phyloP scores from a whole-genome alignment of 2,329 filamentous ascomycete species.

The Aspergillus latus region DNA sequence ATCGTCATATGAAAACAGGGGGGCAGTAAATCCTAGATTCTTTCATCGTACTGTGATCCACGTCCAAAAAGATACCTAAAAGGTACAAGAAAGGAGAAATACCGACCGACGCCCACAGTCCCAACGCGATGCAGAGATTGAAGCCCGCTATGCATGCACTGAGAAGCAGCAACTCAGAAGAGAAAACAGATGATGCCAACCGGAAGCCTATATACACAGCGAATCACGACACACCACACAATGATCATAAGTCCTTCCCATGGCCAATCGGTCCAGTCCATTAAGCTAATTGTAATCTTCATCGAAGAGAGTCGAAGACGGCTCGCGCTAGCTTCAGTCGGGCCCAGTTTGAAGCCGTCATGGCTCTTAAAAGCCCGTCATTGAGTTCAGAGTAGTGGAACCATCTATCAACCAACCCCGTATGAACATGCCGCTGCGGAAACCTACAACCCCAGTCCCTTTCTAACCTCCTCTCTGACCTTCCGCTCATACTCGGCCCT shows the following conservation, averaged over 20 bases:
- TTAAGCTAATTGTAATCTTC: background rate
- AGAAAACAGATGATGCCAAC: background rate
- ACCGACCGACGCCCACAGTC: slow-evolving; percentile 23
- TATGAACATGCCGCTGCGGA: background rate
- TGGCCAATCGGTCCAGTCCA: background rate
- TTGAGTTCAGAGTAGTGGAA: background rate
- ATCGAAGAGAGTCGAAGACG: no score
- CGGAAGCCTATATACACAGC: background rate
- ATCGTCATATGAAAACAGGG: slow-evolving; percentile 33
- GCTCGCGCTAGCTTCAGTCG: no score
- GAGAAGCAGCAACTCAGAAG: slow-evolving; percentile 2
- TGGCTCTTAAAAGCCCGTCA: background rate
- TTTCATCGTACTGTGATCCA: slow-evolving; percentile 3
- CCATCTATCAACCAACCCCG: background rate
- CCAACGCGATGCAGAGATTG: background rate
- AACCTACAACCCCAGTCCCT: slow-evolving; percentile 69
- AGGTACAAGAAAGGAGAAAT: slow-evolving; percentile 12
- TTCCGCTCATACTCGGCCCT: slow-evolving; percentile 80
- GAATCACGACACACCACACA: background rate
- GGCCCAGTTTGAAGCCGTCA: no score
- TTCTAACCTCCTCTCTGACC: slow-evolving; percentile 78
- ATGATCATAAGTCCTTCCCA: background rate
- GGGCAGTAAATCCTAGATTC: slow-evolving; percentile 1
- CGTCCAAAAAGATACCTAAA: background rate
- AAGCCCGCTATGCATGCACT: slow-evolving; percentile 10